Percentiles rank a stretch among this genome's conserved stretches.
Conservation (phyloP, 2,329 filamentous ascomycete species). For the Talaromyces amestolkiae region DNA sequence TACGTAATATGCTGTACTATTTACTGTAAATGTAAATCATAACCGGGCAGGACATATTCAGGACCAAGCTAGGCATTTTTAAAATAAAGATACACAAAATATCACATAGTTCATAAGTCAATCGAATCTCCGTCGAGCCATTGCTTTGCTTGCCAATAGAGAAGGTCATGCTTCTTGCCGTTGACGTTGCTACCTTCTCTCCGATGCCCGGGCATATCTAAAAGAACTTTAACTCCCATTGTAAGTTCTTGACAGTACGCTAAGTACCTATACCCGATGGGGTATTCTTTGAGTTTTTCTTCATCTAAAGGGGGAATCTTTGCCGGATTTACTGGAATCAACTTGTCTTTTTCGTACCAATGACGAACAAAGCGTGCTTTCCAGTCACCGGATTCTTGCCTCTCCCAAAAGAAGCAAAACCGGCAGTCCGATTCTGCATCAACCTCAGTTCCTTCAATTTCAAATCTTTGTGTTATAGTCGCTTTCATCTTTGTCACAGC, state of each 20-base stretch:
- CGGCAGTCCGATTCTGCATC: conserved; percentile 50
- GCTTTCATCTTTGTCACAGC: conserved; percentile 54
- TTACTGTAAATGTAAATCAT: too few species aligned
- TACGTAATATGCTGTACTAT: neutral
- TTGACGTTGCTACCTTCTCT: conserved; percentile 34
- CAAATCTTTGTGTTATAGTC: conserved; percentile 51
- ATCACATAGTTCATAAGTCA: neutral
- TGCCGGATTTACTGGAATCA: conserved; percentile 46
- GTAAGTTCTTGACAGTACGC: conserved; percentile 46
- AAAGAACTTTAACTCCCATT: conserved; percentile 46
- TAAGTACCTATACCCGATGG: conserved; percentile 47
- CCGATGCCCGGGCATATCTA: conserved; percentile 48
- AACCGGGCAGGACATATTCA: too few species aligned
- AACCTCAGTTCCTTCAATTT: conserved; percentile 41
- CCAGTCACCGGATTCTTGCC: conserved; percentile 40
- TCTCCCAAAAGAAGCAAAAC: conserved; percentile 49
- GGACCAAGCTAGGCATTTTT: too few species aligned
- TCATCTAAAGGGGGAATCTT: conserved; percentile 44
- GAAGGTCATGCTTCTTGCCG: conserved; percentile 46
- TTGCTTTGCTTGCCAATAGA: conserved; percentile 45
- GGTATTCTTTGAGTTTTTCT: conserved; percentile 41
- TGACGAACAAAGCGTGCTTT: conserved; percentile 47
- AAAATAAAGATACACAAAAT: neutral
- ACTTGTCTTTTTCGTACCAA: conserved; percentile 56
- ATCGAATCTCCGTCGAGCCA: conserved; percentile 43